Conservation (phyloP, 805 yeast species). For the Sugiyamaella boreocaroliniensis region DNA sequence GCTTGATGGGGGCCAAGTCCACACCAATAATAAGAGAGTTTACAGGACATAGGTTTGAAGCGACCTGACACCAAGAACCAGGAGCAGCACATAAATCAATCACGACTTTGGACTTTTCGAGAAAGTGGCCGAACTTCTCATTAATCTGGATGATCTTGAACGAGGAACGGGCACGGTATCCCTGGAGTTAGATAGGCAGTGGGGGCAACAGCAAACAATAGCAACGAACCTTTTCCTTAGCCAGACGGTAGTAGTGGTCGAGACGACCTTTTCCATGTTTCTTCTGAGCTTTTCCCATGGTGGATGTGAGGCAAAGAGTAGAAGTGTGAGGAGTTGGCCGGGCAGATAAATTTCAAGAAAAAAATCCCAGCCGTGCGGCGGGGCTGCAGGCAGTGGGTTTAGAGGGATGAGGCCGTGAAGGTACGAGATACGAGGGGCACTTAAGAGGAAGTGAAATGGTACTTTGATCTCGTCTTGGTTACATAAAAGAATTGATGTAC, state of each 20-base stretch:
- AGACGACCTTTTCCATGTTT: conserved; percentile 98
- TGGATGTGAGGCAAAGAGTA: neutral
- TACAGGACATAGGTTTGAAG: conserved; percentile 85
- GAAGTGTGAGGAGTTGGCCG: neutral
- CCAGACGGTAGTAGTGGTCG: conserved; percentile 92
- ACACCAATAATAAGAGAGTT: conserved; percentile 95
- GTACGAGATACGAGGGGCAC: too few relatives aligned
- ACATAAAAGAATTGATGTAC: too few relatives aligned
- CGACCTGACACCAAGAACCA: conserved; percentile 99
- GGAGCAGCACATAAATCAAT: conserved; percentile 99
- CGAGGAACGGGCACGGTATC: conserved; percentile 98
- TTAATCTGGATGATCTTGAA: conserved; percentile 92
- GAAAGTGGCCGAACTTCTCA: conserved; percentile 92
- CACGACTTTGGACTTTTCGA: conserved; percentile 91
- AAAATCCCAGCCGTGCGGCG: neutral
- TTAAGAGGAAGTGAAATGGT: too few relatives aligned
- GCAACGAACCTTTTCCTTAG: conserved; percentile 67
- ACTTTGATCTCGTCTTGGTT: too few relatives aligned
- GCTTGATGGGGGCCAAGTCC: conserved; percentile 95
- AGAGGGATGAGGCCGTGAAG: too few relatives aligned
- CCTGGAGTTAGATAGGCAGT: conserved; percentile 32
- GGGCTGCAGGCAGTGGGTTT: neutral
- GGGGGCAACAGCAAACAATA: neutral
- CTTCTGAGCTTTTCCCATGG: conserved; percentile 88
- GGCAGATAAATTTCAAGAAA: neutral